These are phyloP conservation scores for Xylaria arbuscula DNA, from an alignment of 2,329 filamentous ascomycete genomes.

Conservation along the genomic window DNA sequence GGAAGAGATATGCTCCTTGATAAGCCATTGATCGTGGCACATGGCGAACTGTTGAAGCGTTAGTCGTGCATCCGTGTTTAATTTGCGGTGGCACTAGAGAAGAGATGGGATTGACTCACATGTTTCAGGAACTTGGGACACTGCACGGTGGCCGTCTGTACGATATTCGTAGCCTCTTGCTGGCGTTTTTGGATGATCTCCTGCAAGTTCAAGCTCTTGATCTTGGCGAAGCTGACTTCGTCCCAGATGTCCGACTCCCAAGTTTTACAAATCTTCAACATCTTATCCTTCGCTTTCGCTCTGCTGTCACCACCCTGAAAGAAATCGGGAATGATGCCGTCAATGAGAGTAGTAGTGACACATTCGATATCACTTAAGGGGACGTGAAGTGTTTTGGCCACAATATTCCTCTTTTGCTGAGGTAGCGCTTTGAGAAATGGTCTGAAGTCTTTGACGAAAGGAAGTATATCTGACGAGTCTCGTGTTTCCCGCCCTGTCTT, in stretches of 20 bases:
- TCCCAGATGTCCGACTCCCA: conserved; percentile 84
- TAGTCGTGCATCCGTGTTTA: conserved; percentile 5
- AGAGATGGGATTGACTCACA: conserved; percentile 64
- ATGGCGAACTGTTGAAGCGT: conserved; percentile 78
- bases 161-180: conserved; percentile 70
- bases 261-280: conserved; percentile 74
- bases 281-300: conserved; percentile 70
- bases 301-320: conserved; percentile 64
- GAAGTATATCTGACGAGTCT: conserved; percentile 85
- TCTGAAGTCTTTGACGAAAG: conserved; percentile 80
- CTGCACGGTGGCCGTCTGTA: conserved; percentile 71
- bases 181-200: conserved; percentile 80
- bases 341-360: conserved; percentile 75
- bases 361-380: conserved; percentile 84
- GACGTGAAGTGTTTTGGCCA: conserved; percentile 74
- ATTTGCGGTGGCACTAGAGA: neutral
- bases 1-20: conserved; percentile 91
- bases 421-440: conserved; percentile 75
- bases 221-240: conserved; percentile 82
- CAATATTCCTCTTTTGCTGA: conserved; percentile 73
- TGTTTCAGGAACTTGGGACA: conserved; percentile 90
- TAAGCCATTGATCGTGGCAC: conserved; percentile 96
- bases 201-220: conserved; percentile 84
- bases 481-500: conserved; percentile 74
- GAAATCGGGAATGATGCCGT: conserved; percentile 69